Conservation (phyloP, 768 basidiomycete species). For the Rhizopogon salebrosus region DNA sequence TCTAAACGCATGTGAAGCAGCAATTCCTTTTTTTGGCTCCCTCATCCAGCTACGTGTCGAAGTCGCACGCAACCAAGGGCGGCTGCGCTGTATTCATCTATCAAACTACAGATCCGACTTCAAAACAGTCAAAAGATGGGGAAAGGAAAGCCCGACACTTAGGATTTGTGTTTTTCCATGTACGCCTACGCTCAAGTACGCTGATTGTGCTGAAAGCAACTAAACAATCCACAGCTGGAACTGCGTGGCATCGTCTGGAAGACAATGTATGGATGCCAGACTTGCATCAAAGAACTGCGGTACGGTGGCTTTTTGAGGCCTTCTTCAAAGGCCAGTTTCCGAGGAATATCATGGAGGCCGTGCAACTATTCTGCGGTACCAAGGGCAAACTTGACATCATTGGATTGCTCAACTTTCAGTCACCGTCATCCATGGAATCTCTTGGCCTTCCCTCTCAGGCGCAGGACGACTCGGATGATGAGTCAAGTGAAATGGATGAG, state of each 20-base stretch:
- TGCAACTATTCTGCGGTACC: not conserved
- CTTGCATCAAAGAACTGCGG: not conserved
- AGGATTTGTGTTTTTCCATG: conserved; percentile 2
- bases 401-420: not conserved
- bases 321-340: not conserved
- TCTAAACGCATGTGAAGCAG: not conserved
- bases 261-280: conserved; percentile 6
- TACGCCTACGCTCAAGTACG: not conserved
- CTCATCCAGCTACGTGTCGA: not conserved
- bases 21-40: not conserved
- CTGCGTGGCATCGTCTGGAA: conserved; percentile 5
- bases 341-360: not conserved
- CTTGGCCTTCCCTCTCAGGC: not conserved
- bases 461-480: not conserved
- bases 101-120: not conserved
- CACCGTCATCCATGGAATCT: not conserved
- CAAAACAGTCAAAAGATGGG: not conserved
- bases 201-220: no score
- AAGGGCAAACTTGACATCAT: not conserved
- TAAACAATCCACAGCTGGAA: conserved; percentile 1
- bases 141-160: conserved; percentile 1
- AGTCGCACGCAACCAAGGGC: not conserved
- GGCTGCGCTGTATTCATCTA: not conserved
- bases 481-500: not conserved
- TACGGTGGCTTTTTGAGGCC: not conserved